Evolutionary conservation across 495 filamentous ascomycete species (phyloP).

Genomic region (Podospora appendiculata): DNA sequence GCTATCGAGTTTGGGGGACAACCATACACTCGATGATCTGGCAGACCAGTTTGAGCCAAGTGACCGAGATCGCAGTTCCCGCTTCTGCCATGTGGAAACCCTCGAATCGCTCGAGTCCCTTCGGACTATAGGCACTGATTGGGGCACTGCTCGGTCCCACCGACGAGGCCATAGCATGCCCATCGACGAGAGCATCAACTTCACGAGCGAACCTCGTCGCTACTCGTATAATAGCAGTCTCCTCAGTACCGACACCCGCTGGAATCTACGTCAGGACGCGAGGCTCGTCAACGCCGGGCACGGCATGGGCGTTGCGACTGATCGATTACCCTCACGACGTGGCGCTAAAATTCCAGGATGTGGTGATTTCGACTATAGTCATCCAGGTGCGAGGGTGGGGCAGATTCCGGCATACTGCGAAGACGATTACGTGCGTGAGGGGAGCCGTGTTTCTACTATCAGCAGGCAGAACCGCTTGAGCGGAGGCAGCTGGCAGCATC

Average conservation of each 20-base stretch:
- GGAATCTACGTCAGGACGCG: background rate
- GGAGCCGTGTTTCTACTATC: too few species aligned
- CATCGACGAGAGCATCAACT: background rate
- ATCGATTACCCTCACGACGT: background rate
- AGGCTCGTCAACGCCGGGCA: background rate
- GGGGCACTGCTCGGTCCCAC: background rate
- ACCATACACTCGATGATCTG: background rate
- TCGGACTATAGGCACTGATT: too few species aligned
- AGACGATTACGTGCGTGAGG: too few species aligned
- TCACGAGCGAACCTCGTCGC: background rate
- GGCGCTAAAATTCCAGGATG: too few species aligned
- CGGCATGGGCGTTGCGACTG: background rate
- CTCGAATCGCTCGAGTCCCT: too few species aligned
- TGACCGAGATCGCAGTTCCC: too few species aligned
- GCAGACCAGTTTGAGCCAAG: background rate
- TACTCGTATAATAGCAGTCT: background rate
- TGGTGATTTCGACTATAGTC: background rate
- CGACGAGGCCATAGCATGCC: background rate
- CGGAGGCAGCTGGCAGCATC: too few species aligned
- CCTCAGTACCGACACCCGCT: background rate
- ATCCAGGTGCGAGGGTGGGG: too few species aligned
- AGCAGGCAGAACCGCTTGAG: background rate
- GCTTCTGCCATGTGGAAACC: too few species aligned
- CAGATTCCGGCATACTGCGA: too few species aligned
- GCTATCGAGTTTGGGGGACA: background rate